Percentiles rank a stretch among this genome's conserved stretches.
phyloP scores from a whole-genome alignment of 208 protist species.

The Naegleria fowleri region DNA sequence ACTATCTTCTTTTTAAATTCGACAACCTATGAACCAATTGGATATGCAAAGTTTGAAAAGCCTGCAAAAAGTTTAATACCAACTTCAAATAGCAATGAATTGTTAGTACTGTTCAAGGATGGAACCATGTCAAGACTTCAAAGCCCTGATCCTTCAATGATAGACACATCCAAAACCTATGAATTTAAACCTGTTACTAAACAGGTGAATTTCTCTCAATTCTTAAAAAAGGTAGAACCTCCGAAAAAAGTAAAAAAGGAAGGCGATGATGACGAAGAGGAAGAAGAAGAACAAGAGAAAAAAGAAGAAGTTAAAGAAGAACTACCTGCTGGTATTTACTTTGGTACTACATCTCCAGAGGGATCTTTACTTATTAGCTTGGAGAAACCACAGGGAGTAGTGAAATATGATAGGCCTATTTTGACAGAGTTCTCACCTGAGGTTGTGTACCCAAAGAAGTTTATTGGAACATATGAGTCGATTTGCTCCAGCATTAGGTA shows the following conservation, averaged over 20 bases:
- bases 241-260: constrained; percentile 49
- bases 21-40: neutral
- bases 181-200: constrained; percentile 6
- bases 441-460: neutral
- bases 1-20: constrained; percentile 82
- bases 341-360: neutral
- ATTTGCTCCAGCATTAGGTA: neutral
- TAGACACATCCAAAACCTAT: constrained; percentile 27
- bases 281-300: neutral
- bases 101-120: neutral
- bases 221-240: neutral
- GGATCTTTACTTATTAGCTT: neutral
- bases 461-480: neutral
- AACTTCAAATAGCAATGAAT: neutral
- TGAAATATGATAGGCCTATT: neutral
- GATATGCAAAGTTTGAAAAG: neutral
- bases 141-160: neutral
- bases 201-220: neutral
- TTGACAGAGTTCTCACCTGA: neutral
- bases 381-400: neutral
- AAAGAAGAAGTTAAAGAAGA: neutral
- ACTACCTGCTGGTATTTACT: neutral
- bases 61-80: neutral
- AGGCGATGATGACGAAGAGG: constrained; percentile 47
- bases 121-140: neutral